Percentiles rank a stretch among this genome's conserved stretches.
These are phyloP conservation scores for Stephania japonica DNA, from an alignment of 164 flowering plant species.

Conservation along the genomic window DNA sequence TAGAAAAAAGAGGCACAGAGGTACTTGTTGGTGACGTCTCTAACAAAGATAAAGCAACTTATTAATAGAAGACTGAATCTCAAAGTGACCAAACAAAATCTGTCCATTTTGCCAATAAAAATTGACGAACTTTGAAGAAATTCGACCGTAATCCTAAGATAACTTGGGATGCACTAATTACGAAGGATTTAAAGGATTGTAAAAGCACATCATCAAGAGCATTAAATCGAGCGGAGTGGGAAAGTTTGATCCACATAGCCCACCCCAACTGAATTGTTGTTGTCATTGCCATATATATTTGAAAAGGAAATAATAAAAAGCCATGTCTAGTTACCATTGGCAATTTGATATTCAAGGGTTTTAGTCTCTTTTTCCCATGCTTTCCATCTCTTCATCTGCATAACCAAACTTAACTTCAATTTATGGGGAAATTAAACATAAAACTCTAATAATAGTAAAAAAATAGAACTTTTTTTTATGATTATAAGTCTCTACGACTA, in stretches of 20 bases:
- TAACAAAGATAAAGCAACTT: not conserved
- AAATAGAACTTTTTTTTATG: not conserved
- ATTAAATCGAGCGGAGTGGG: too few species aligned
- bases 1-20: not conserved
- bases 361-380: conserved; percentile 66
- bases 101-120: not conserved
- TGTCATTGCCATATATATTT: not conserved
- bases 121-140: not conserved
- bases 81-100: not conserved
- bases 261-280: too few species aligned
- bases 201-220: too few species aligned
- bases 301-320: not conserved
- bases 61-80: not conserved
- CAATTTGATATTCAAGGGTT: conserved; percentile 51
- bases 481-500: not conserved
- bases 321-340: conserved; percentile 34
- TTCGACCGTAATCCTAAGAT: not conserved
- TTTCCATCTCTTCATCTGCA: conserved; percentile 69
- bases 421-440: not conserved
- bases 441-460: too few species aligned
- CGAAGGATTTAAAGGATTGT: too few species aligned
- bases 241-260: too few species aligned
- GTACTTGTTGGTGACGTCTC: not conserved
- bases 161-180: too few species aligned
- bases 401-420: not conserved